Evolutionary conservation across 2,329 filamentous ascomycete species (phyloP), one percentile per base, ranked within the genome.

Genomic region (Trichoderma aggressivum): DNA sequence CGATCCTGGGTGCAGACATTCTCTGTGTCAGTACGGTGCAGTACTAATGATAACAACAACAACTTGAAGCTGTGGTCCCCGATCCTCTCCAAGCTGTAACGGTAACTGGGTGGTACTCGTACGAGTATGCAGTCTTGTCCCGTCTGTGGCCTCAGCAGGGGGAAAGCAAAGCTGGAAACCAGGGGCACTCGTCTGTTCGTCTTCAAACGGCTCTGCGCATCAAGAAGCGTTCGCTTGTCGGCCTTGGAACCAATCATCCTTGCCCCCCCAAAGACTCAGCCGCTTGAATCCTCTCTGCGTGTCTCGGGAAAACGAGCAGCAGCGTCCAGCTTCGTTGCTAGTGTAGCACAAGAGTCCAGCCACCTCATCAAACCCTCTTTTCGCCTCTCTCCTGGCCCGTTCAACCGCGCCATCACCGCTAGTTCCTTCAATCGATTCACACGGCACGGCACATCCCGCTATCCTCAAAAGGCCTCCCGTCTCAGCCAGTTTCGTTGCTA

Each of bases 401-500:
- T 21, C 43, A 5, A 50, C n/a, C n/a, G 10, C n/a, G 43, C n/a
- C 43, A 21, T 50, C 47, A 53, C 47, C 47, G 47, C n/a, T 21
- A 53, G 47, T 53, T 24, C 47, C 47, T 53, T 24, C 10, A 53
- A 24, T 24, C 3, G 2, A 53, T 24, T 24, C 47, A 53, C 1
- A 53, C 47, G 12, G 47, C 47, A 53, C 47, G 21, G n/a, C 21
- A 24, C 47, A 53, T 53, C 47, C 21, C 47, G 47, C 47, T 24
- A 53, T 21, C 11, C 47, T 53, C 47, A 53, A 18, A 26, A 36
- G 12, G 6, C 43, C 47, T 14, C 14, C 39, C 39, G 10, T 39
- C 30, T 55, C 72, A 59, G 18, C 65, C 65, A 12, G 47, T 50
- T 21, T 71, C 70, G 16, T 75, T 75, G 36, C 62, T 43, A n/a